Conservation (phyloP, 1,284 basidiomycete species). For the Inonotus hispidus region DNA sequence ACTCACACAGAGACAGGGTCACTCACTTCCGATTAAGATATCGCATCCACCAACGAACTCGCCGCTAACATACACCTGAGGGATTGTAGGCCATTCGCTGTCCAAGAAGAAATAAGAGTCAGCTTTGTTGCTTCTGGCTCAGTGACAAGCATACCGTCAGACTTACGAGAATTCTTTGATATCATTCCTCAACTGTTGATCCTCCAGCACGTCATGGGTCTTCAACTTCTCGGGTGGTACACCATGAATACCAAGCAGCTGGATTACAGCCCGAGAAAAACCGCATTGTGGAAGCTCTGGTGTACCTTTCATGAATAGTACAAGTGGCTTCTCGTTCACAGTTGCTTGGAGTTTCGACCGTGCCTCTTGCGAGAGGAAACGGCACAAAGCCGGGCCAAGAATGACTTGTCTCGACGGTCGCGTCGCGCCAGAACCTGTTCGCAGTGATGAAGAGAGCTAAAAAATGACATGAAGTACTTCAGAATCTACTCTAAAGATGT, state of each 20-base stretch:
- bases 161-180: slow-evolving; percentile 97
- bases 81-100: slow-evolving; percentile 97
- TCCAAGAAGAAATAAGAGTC: background rate
- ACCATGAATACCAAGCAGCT: slow-evolving; percentile 86
- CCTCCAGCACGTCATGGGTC: slow-evolving; percentile 88
- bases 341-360: slow-evolving; percentile 31
- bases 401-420: background rate
- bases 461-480: background rate
- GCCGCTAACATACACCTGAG: slow-evolving; percentile 91
- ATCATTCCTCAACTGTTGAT: slow-evolving; percentile 73
- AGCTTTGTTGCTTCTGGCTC: background rate
- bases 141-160: slow-evolving; percentile 5
- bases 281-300: slow-evolving; percentile 73
- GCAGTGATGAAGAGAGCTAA: slow-evolving; percentile 14
- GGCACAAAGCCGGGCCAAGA: slow-evolving; percentile 1
- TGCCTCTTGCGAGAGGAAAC: slow-evolving; percentile 21
- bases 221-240: slow-evolving; percentile 77
- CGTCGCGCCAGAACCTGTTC: slow-evolving; percentile 4
- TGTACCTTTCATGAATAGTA: slow-evolving; percentile 69
- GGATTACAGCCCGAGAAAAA: slow-evolving; percentile 90
- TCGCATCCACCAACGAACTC: slow-evolving; percentile 98
- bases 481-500: background rate
- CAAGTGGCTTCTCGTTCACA: slow-evolving; percentile 46
- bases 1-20: slow-evolving; percentile 13
- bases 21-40: slow-evolving; percentile 87